Base-by-base conservation (phyloP, 768 basidiomycete species). In the Crassisporium funariophilum region DNA sequence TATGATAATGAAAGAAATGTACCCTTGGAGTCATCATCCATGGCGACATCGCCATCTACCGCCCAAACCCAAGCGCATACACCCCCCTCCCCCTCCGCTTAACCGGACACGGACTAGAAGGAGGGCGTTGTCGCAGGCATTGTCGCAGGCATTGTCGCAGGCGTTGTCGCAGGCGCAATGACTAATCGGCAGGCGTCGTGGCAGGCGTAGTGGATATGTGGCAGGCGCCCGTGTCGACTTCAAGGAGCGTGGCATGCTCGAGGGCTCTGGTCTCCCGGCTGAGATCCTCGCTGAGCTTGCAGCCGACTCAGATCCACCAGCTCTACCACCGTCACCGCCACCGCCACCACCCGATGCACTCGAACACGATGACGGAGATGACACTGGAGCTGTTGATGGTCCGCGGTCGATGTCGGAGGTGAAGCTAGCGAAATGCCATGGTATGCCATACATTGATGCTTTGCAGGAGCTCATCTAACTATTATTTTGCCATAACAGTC, bases 191-290 rank as follows among this genome's bases (percentile, higher is more conserved):
- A n/a, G n/a, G n/a, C n/a, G n/a, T n/a, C n/a, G n/a, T n/a, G n/a
- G n/a, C n/a, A n/a, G n/a, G n/a, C n/a, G n/a, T n/a, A n/a, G n/a
- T n/a, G n/a, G n/a, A n/a, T n/a, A n/a, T n/a, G n/a, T n/a, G n/a
- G 27, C 27, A 29, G 27, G 8, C 13, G 19, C 52, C 1, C 47
- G 44, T 1, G 50, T 46, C 0, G 44, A 66, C 31, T 66, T 70
- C 16, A 16, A 33, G 11, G 38, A 13, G 7, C 36, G 41, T 1
- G 56, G 56, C 3, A 64, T 69, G 59, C 47, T 69, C 3, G 13
- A 34, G 41, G 27, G 27, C 13, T 13, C 27, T 29, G 13, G 13
- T 13, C 8, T 29, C 8, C 8, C 27, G 13, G 27, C 8, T 7
- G 13, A 29, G 8, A 29, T 29, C 13, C 8, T 13, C 8, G 7